Evolutionary conservation across 2,329 filamentous ascomycete genomes (phyloP).

Genomic region (Talaromyces sp.): DNA sequence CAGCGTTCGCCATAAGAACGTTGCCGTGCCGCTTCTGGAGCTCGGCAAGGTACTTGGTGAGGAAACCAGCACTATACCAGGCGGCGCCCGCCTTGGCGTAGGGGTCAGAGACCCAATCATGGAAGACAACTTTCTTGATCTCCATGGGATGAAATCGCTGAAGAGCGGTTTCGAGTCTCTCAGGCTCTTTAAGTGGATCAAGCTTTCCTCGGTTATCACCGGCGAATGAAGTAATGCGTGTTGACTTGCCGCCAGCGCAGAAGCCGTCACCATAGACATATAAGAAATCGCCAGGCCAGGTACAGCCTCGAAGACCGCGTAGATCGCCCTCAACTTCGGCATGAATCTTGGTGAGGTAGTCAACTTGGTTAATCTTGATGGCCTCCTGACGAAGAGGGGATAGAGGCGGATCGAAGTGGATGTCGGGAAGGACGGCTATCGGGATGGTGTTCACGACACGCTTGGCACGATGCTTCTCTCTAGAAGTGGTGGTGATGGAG

Average conservation of each 20-base stretch:
- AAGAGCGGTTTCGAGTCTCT: constrained; percentile 6
- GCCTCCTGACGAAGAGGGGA: constrained; percentile 18
- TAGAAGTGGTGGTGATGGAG: background rate
- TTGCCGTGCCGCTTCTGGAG: constrained; percentile 24
- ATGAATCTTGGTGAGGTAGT: constrained; percentile 21
- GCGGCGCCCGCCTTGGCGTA: constrained; percentile 20
- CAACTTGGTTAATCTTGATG: constrained; percentile 16
- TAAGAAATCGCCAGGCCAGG: constrained; percentile 16
- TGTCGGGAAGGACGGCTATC: constrained; percentile 17
- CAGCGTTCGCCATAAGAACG: constrained; percentile 23
- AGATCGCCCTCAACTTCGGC: constrained; percentile 20
- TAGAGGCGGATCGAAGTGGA: constrained; percentile 20
- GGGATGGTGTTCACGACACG: constrained; percentile 27
- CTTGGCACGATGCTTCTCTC: constrained; percentile 16
- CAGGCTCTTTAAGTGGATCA: constrained; percentile 15
- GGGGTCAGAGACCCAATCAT: constrained; percentile 26
- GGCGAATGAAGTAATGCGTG: constrained; percentile 15
- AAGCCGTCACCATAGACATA: constrained; percentile 18
- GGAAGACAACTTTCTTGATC: constrained; percentile 17
- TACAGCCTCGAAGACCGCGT: constrained; percentile 12
- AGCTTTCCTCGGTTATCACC: constrained; percentile 12
- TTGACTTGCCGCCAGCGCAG: constrained; percentile 7
- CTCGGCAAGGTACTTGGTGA: constrained; percentile 23
- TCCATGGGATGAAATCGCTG: constrained; percentile 15
- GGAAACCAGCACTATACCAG: constrained; percentile 18